Evolutionary conservation across 768 basidiomycete genomes (phyloP).

Genomic region (Suillus alpinus): DNA sequence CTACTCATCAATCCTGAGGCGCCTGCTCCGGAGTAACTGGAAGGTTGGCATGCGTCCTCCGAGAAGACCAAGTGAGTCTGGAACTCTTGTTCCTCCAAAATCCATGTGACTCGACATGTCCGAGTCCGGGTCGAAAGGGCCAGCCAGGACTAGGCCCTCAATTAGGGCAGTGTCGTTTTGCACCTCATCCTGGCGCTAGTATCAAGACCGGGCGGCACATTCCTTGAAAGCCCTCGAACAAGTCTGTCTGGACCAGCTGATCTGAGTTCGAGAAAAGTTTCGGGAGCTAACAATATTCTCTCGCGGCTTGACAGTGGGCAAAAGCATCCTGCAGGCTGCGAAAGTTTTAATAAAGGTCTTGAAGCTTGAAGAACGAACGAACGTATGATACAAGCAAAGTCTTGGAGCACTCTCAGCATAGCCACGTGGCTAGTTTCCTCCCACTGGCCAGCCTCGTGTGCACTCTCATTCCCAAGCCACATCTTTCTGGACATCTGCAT

Average conservation of each 20-base stretch:
- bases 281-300: background rate
- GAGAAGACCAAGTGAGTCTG: background rate
- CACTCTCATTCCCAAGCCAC: conserved; percentile 6
- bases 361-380: background rate
- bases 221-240: background rate
- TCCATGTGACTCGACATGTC: background rate
- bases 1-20: background rate
- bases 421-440: background rate
- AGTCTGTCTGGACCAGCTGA: background rate
- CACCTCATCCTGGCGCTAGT: background rate
- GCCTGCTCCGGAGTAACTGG: background rate
- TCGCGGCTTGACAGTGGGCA: background rate
- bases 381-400: background rate
- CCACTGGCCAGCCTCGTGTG: background rate
- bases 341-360: background rate
- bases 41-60: background rate
- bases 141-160: background rate
- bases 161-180: no score
- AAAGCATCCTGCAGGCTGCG: background rate
- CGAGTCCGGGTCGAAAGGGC: background rate
- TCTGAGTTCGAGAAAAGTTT: background rate
- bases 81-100: background rate
- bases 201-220: background rate
- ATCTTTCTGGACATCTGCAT: conserved; percentile 7
- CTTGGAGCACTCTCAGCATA: background rate